A percentile compares a stretch with the other conserved stretches of the same genome.
Conservation (phyloP, 257 asterid genomes). For the Verbena officinalis region DNA sequence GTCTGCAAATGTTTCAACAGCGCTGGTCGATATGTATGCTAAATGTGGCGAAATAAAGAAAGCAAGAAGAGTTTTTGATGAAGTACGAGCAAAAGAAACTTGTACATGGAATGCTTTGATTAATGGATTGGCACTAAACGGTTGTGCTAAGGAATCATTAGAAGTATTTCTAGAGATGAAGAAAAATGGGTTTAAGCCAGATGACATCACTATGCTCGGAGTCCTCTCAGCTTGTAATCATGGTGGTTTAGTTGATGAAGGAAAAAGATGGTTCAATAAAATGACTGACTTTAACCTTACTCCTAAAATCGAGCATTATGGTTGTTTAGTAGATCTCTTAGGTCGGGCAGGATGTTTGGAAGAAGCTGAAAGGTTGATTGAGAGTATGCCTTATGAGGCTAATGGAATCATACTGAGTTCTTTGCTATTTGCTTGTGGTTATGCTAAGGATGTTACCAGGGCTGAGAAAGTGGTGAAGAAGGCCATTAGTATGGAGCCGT, state of each 20-base stretch:
- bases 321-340: slow-evolving; percentile 81
- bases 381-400: slow-evolving; percentile 85
- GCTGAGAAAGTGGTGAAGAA: slow-evolving; percentile 70
- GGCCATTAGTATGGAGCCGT: slow-evolving; percentile 75
- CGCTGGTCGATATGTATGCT: slow-evolving; percentile 87
- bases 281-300: slow-evolving; percentile 56
- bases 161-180: slow-evolving; percentile 65
- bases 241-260: slow-evolving; percentile 91
- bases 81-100: slow-evolving; percentile 45
- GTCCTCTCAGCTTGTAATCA: slow-evolving; percentile 93
- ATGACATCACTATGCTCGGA: slow-evolving; percentile 80
- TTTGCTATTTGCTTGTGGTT: slow-evolving; percentile 78
- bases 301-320: slow-evolving; percentile 77
- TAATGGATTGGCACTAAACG: slow-evolving; percentile 88
- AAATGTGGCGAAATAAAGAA: slow-evolving; percentile 79
- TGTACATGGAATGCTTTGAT: slow-evolving; percentile 92
- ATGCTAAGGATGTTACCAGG: slow-evolving; percentile 72
- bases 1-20: slow-evolving; percentile 76
- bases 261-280: slow-evolving; percentile 68
- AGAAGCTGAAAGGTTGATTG: slow-evolving; percentile 79
- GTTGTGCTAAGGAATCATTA: slow-evolving; percentile 74
- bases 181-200: slow-evolving; percentile 51
- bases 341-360: slow-evolving; percentile 85
- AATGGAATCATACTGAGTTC: slow-evolving; percentile 89
- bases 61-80: slow-evolving; percentile 63